phyloP scores from a whole-genome alignment of 768 basidiomycete genomes.

The Suillus plorans region DNA sequence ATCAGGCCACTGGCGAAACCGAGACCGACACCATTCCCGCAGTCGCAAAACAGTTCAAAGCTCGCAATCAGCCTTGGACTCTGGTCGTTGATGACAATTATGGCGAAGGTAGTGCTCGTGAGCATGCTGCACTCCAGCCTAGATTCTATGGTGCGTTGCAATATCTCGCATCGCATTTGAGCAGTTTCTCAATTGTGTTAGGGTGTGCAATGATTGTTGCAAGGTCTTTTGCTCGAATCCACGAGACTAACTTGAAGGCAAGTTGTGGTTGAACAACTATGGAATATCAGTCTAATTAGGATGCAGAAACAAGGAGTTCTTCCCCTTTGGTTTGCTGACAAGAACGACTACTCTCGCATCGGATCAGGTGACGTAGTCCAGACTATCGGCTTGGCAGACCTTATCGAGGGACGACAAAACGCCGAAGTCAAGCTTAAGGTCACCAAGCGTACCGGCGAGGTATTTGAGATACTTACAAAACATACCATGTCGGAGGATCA shows the following conservation, averaged over 20 bases:
- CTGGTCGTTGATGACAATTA: conserved; percentile 96
- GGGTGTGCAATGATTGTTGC: conserved; percentile 88
- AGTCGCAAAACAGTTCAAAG: conserved; percentile 87
- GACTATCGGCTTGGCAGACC: conserved; percentile 77
- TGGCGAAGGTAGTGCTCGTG: conserved; percentile 96
- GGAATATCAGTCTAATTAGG: conserved; percentile 6
- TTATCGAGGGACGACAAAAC: conserved; percentile 48
- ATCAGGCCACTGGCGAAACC: conserved; percentile 42
- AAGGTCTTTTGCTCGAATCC: conserved; percentile 95
- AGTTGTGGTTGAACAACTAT: conserved; percentile 11
- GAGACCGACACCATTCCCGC: conserved; percentile 82
- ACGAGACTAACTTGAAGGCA: conserved; percentile 96
- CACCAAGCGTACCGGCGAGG: conserved; percentile 59
- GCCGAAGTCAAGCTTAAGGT: conserved; percentile 57
- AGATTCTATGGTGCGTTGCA: conserved; percentile 74
- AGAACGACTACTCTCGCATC: conserved; percentile 82
- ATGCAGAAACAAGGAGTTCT: conserved; percentile 94
- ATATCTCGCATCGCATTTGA: not conserved
- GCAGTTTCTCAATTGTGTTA: conserved; percentile 22
- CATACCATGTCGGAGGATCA: conserved; percentile 94
- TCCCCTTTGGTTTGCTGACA: conserved; percentile 91
- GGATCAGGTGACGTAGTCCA: conserved; percentile 79
- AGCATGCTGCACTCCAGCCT: conserved; percentile 97
- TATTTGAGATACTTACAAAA: conserved; percentile 67
- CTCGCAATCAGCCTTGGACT: conserved; percentile 85